Percentiles rank a stretch among this genome's conserved stretches.
Conservation (phyloP, 495 filamentous ascomycete species). For the Penicillium goetzii region DNA sequence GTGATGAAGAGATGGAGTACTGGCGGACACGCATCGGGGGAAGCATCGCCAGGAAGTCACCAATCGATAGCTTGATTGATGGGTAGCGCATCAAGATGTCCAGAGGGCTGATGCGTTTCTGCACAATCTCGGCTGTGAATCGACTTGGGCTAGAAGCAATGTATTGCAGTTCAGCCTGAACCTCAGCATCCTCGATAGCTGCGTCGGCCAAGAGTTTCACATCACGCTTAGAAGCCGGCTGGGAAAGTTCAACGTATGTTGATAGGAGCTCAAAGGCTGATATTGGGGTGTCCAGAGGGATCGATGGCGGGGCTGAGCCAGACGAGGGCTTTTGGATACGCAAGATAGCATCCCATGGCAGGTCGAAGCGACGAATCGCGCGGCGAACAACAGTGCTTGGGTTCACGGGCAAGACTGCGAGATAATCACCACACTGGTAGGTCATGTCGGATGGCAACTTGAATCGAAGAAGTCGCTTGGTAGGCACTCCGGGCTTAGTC, state of each 20-base stretch:
- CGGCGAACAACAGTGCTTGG: constrained; percentile 59
- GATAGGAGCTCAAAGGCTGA: constrained; percentile 64
- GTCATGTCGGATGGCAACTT: constrained; percentile 65
- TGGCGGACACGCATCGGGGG: constrained; percentile 75
- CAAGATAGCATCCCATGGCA: constrained; percentile 64
- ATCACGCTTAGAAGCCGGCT: constrained; percentile 63
- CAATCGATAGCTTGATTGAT: constrained; percentile 58
- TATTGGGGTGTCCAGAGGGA: constrained; percentile 63
- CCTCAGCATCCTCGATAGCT: constrained; percentile 28
- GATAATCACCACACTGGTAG: constrained; percentile 75
- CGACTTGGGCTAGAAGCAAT: constrained; percentile 38
- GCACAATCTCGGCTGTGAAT: constrained; percentile 57
- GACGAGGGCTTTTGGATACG: constrained; percentile 43
- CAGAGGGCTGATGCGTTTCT: constrained; percentile 63
- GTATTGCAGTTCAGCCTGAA: constrained; percentile 36
- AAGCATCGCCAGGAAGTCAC: constrained; percentile 67
- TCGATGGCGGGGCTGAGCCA: constrained; percentile 46
- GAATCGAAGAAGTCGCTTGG: constrained; percentile 69
- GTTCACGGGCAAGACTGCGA: constrained; percentile 74
- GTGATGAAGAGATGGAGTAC: constrained; percentile 81
- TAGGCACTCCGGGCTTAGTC: constrained; percentile 55
- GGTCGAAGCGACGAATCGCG: constrained; percentile 54
- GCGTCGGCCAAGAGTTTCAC: constrained; percentile 54
- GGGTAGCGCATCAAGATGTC: constrained; percentile 66
- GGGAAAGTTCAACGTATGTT: constrained; percentile 72